Percentiles rank a stretch among this genome's conserved stretches.
Evolutionary conservation across 148 eudicot genomes (phyloP).

Genomic region (Cornus suecica): DNA sequence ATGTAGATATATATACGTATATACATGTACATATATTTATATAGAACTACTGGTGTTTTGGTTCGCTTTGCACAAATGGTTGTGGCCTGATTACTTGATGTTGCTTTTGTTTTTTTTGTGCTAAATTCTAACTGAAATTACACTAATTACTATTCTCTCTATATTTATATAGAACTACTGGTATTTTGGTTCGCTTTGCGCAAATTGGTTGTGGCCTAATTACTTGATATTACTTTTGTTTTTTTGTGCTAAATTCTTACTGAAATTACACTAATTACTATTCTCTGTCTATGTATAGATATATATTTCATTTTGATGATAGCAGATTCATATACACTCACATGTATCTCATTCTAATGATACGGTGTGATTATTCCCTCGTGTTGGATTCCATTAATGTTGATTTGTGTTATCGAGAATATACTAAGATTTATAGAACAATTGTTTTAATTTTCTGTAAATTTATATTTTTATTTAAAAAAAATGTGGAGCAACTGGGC

Average conservation of each 20-base stretch:
- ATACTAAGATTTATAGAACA: neutral
- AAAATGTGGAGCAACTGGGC: neutral
- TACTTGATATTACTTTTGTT: neutral
- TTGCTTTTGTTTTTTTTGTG: neutral
- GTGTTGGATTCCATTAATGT: neutral
- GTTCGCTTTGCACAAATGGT: neutral
- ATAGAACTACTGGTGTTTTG: too few relatives aligned
- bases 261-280: neutral
- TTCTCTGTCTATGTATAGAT: neutral
- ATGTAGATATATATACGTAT: too few relatives aligned
- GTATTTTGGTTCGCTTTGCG: too few relatives aligned
- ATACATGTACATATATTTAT: too few relatives aligned
- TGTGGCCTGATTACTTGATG: neutral
- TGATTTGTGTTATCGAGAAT: neutral
- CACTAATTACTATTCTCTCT: neutral
- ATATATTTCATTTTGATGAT: too few relatives aligned
- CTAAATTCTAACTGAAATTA: neutral
- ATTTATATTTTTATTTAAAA: too few relatives aligned
- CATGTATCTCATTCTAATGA: too few relatives aligned
- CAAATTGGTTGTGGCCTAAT: neutral
- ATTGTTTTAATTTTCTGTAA: neutral
- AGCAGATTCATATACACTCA: too few relatives aligned
- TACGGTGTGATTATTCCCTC: neutral
- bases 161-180: too few relatives aligned
- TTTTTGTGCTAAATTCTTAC: too few relatives aligned